phyloP scores from a whole-genome alignment of 768 basidiomycete species.

The Fomitopsis pulvina region DNA sequence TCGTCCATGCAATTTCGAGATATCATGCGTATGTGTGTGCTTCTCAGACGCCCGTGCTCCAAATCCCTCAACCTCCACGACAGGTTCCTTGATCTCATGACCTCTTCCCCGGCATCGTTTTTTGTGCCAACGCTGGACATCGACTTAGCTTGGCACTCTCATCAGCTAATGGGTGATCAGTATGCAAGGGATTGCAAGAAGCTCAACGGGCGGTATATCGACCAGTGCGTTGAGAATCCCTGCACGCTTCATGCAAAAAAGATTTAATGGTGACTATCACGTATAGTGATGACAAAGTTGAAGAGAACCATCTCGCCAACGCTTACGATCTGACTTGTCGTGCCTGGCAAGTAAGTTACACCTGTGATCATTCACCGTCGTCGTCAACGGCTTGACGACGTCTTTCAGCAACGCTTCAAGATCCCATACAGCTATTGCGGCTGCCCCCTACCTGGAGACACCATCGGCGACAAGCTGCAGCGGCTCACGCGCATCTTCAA shows the following conservation, averaged over 20 bases:
- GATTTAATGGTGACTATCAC: background rate
- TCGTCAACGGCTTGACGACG: background rate
- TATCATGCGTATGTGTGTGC: slow-evolving; percentile 48
- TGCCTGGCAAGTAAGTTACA: slow-evolving; percentile 35
- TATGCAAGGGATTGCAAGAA: slow-evolving; percentile 41
- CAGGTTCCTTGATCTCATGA: slow-evolving; percentile 53
- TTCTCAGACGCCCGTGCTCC: background rate
- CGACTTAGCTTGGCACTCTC: slow-evolving; percentile 71
- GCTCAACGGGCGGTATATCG: slow-evolving; percentile 39
- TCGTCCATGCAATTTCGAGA: slow-evolving; percentile 45
- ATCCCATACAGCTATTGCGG: slow-evolving; percentile 54
- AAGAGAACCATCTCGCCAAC: slow-evolving; percentile 35
- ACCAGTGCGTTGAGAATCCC: slow-evolving; percentile 15
- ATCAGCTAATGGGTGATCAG: slow-evolving; percentile 46
- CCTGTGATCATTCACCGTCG: background rate
- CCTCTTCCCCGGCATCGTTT: slow-evolving; percentile 34
- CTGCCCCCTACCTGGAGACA: slow-evolving; percentile 43
- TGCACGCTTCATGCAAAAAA: background rate
- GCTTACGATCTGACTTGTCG: slow-evolving; percentile 46
- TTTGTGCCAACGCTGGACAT: slow-evolving; percentile 65
- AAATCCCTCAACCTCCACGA: background rate
- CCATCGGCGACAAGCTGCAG: slow-evolving; percentile 35
- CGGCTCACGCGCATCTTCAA: slow-evolving; percentile 21
- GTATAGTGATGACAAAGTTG: slow-evolving; percentile 49
- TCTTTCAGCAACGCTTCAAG: slow-evolving; percentile 36